These are phyloP conservation scores for Pharus latifolius DNA, from an alignment of 176 grass and related monocot species.

Conservation along the genomic window DNA sequence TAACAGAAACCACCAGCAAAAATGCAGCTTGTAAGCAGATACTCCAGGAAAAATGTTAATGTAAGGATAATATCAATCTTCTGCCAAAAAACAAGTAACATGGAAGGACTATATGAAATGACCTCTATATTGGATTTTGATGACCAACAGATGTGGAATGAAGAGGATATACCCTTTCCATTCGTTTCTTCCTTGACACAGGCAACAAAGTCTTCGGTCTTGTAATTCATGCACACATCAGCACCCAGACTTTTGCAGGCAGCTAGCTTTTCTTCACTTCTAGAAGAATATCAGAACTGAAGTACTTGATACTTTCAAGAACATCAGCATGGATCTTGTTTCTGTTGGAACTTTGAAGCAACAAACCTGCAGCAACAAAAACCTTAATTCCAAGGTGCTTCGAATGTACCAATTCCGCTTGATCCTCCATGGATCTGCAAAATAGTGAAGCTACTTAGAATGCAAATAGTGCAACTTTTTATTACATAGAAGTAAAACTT, in stretches of 20 bases:
- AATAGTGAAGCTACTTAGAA: not conserved
- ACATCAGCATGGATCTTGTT: not conserved
- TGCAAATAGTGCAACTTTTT: too few species aligned
- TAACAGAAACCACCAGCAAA: not conserved
- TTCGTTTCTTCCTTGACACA: constrained; percentile 65
- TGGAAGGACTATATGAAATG: too few species aligned
- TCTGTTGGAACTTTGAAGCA: not conserved
- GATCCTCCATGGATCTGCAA: constrained; percentile 89
- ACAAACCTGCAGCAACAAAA: constrained; percentile 70
- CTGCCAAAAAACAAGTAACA: too few species aligned
- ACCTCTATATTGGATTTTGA: too few species aligned
- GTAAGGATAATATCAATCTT: too few species aligned
- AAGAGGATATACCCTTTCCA: constrained; percentile 45
- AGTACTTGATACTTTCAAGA: not conserved
- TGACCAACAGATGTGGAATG: not conserved
- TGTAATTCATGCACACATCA: constrained; percentile 89
- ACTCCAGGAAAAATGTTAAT: too few species aligned
- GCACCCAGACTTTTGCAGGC: constrained; percentile 77
- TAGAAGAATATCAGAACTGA: not conserved
- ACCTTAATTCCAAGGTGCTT: constrained; percentile 79
- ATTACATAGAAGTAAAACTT: too few species aligned
- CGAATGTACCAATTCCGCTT: constrained; percentile 82
- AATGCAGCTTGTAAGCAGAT: too few species aligned
- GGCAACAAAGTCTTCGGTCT: constrained; percentile 75
- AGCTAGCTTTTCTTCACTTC: constrained; percentile 64